Evolutionary conservation across 768 basidiomycete species (phyloP).

Genomic region (Lactifluus piperatus): DNA sequence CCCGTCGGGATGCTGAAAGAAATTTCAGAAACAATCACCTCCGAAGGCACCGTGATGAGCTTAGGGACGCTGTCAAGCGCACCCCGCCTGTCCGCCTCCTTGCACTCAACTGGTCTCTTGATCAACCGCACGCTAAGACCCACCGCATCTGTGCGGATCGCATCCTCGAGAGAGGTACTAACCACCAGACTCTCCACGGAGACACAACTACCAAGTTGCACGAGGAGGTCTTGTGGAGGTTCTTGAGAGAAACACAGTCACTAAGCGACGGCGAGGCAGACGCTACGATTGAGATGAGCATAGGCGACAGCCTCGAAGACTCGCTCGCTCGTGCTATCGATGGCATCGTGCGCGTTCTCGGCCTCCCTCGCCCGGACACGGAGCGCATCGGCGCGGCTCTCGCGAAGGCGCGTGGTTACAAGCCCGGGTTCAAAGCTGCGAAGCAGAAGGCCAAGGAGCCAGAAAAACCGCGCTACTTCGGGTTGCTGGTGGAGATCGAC

Average conservation of each 20-base stretch:
- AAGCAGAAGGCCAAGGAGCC: constrained; percentile 20
- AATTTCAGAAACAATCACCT: constrained; percentile 58
- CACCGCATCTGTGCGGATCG: constrained; percentile 75
- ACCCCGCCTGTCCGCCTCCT: constrained; percentile 62
- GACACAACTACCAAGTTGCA: constrained; percentile 45
- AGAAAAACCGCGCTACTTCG: constrained; percentile 60
- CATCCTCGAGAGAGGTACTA: constrained; percentile 63
- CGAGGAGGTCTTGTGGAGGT: constrained; percentile 77
- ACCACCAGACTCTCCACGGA: constrained; percentile 76
- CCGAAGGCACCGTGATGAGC: constrained; percentile 27
- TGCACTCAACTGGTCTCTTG: constrained; percentile 70
- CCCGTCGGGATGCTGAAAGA: background rate
- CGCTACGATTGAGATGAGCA: constrained; percentile 54
- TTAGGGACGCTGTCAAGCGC: constrained; percentile 46
- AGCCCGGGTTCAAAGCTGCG: constrained; percentile 29
- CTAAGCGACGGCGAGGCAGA: constrained; percentile 60
- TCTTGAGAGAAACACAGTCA: constrained; percentile 55
- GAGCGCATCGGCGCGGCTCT: constrained; percentile 49
- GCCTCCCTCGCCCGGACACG: constrained; percentile 41
- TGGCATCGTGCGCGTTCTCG: constrained; percentile 47
- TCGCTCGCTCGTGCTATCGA: constrained; percentile 51
- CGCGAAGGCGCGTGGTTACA: constrained; percentile 35
- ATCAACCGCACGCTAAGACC: constrained; percentile 47
- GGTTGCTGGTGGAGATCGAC: constrained; percentile 65
- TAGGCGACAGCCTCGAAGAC: constrained; percentile 45